These are phyloP conservation scores for Viscum album DNA, from an alignment of 177 flowering plant genomes.

Conservation along the genomic window DNA sequence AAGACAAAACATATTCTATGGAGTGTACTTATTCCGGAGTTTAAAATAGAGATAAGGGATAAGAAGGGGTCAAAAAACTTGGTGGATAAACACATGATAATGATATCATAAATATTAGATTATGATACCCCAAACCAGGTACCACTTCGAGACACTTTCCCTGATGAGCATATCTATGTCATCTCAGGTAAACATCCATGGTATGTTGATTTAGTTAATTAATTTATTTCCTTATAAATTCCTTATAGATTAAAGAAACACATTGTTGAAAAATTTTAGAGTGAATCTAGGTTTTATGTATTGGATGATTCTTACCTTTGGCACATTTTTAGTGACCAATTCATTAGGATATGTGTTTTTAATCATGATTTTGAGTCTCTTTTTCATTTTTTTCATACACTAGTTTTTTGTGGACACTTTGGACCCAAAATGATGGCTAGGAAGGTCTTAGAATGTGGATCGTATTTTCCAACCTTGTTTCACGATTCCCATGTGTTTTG, in stretches of 20 bases:
- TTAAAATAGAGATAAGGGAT: no score
- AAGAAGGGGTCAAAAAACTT: no score
- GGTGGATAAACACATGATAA: no score
- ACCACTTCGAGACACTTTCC: no score
- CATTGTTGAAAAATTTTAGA: background rate
- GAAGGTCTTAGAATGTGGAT: slow-evolving; percentile 8
- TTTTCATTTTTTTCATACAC: slow-evolving; percentile 3
- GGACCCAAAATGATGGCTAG: background rate
- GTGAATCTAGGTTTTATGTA: background rate
- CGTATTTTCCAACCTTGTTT: slow-evolving; percentile 15
- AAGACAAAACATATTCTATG: no score
- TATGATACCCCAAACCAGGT: background rate
- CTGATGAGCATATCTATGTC: no score
- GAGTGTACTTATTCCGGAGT: no score
- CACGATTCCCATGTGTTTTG: no score
- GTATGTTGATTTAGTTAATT: background rate
- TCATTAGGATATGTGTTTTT: slow-evolving; percentile 11
- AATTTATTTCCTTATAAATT: background rate
- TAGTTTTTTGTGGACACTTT: slow-evolving; percentile 15
- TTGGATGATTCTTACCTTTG: slow-evolving; percentile 15
- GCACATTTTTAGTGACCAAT: background rate
- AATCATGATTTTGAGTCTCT: background rate
- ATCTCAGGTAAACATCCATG: background rate
- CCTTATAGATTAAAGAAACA: background rate
- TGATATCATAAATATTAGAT: no score